These are phyloP conservation scores for Cruciata laevipes DNA, from an alignment of 257 asterid species.

Conservation along the genomic window DNA sequence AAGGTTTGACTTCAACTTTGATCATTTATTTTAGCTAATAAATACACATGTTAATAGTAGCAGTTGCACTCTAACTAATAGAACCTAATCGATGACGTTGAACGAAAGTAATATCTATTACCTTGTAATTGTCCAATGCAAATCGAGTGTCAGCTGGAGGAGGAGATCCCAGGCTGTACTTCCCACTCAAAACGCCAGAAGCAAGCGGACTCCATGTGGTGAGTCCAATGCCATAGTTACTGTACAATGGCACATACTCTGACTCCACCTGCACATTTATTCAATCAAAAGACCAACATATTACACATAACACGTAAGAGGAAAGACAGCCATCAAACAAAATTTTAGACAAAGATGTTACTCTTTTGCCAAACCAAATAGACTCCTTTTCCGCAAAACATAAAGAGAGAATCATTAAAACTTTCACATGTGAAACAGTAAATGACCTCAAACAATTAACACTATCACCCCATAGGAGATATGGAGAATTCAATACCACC, in stretches of 20 bases:
- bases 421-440: not conserved
- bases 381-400: not conserved
- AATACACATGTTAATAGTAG: too few relatives aligned
- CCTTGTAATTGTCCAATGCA: slow-evolving; percentile 95
- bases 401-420: not conserved
- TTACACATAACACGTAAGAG: not conserved
- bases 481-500: too few relatives aligned
- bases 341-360: not conserved
- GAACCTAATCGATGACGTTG: not conserved
- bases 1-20: too few relatives aligned
- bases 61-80: not conserved
- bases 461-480: too few relatives aligned
- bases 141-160: slow-evolving; percentile 79
- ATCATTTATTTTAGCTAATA: too few relatives aligned
- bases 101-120: slow-evolving; percentile 11
- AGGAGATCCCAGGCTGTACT: slow-evolving; percentile 53
- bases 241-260: slow-evolving; percentile 77
- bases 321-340: not conserved
- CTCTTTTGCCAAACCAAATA: not conserved
- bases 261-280: slow-evolving; percentile 61
- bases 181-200: slow-evolving; percentile 92
- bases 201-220: slow-evolving; percentile 99
- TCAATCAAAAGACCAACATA: slow-evolving; percentile 6
- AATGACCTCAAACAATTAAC: not conserved
- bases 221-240: slow-evolving; percentile 83